phyloP scores from a whole-genome alignment of 768 basidiomycete genomes.

The Lentinula lateritia region DNA sequence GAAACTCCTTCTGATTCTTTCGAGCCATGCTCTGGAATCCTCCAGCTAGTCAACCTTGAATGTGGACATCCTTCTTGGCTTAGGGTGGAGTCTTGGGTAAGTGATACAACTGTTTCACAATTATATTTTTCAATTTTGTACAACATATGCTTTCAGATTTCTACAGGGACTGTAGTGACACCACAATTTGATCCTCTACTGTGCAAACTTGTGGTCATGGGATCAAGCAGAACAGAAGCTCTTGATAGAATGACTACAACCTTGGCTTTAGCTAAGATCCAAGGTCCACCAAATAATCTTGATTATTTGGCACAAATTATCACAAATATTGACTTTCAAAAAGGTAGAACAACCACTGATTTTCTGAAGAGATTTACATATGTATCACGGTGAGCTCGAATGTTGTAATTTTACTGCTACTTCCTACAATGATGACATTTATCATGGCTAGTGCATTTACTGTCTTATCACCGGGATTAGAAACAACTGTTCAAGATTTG shows the following conservation, averaged over 20 bases:
- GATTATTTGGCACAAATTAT: constrained; percentile 44
- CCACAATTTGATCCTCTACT: constrained; percentile 55
- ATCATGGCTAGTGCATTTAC: constrained; percentile 36
- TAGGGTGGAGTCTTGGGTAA: constrained; percentile 56
- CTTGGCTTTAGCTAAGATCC: constrained; percentile 34
- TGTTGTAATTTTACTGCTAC: neutral
- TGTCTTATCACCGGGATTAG: constrained; percentile 49
- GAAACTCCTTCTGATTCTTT: constrained; percentile 58
- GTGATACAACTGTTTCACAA: constrained; percentile 1
- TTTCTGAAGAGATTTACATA: constrained; percentile 43
- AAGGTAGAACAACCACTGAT: constrained; percentile 40
- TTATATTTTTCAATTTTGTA: neutral
- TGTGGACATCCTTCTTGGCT: constrained; percentile 39
- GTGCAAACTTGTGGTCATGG: constrained; percentile 55
- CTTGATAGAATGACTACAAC: constrained; percentile 33
- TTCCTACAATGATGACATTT: neutral
- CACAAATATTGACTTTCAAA: constrained; percentile 28
- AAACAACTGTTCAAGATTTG: constrained; percentile 53
- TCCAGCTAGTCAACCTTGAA: constrained; percentile 46
- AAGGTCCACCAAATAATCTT: constrained; percentile 59
- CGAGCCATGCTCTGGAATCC: constrained; percentile 52
- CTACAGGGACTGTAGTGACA: constrained; percentile 45
- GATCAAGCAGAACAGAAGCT: constrained; percentile 38
- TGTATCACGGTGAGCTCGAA: constrained; percentile 29
- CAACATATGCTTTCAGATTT: constrained; percentile 24